phyloP scores from a whole-genome alignment of 2,329 filamentous ascomycete species.

The Microcyclospora pomicola region DNA sequence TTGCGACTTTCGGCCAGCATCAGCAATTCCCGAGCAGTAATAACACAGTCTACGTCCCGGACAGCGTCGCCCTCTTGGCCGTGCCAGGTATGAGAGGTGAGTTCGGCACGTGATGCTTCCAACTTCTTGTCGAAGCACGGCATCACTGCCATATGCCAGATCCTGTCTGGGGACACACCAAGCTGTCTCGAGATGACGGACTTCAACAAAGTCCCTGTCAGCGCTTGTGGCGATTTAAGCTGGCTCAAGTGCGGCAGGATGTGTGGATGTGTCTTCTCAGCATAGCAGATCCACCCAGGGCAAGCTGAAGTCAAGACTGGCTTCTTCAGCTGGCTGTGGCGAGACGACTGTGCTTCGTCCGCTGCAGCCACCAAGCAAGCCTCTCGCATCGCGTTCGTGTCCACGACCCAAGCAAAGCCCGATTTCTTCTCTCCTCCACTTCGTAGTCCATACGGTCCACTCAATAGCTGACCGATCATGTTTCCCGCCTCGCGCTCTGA shows the following conservation, averaged over 20 bases:
- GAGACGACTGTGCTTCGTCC: constrained; percentile 29
- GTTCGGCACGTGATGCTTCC: constrained; percentile 82
- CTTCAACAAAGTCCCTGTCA: constrained; percentile 83
- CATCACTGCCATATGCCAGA: constrained; percentile 96
- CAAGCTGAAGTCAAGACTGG: constrained; percentile 80
- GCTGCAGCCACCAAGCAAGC: constrained; percentile 56
- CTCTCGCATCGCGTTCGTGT: constrained; percentile 74
- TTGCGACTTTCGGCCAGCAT: constrained; percentile 73
- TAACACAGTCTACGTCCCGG: constrained; percentile 92
- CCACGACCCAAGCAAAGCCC: constrained; percentile 76
- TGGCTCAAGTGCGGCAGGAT: constrained; percentile 80
- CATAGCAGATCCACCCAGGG: constrained; percentile 97
- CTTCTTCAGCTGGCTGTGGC: constrained; percentile 26
- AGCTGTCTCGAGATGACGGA: constrained; percentile 62
- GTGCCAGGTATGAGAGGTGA: constrained; percentile 44
- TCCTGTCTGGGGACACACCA: constrained; percentile 58
- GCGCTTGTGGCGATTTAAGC: constrained; percentile 85
- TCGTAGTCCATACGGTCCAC: constrained; percentile 54
- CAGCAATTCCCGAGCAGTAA: constrained; percentile 87
- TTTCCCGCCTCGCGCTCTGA: constrained; percentile 59
- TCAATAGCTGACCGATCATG: constrained; percentile 72
- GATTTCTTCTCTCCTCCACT: constrained; percentile 58
- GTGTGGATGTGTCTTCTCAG: constrained; percentile 93
- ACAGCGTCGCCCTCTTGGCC: constrained; percentile 38
- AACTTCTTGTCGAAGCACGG: constrained; percentile 99